phyloP scores from a whole-genome alignment of 2,329 filamentous ascomycete species.

The Neofusicoccum parvum region DNA sequence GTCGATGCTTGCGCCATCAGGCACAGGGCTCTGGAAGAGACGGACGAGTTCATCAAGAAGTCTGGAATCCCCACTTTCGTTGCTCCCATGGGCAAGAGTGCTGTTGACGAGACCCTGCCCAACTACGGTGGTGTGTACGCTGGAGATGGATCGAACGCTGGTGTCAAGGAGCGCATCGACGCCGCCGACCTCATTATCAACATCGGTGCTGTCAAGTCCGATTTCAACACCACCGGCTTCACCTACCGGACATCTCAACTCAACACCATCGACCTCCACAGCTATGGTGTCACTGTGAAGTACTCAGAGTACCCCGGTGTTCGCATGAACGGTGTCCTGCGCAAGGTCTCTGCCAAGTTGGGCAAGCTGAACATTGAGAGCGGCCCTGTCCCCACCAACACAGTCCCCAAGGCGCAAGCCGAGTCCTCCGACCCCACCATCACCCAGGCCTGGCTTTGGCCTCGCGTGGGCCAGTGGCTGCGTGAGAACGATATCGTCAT shows the following conservation, averaged over 20 bases:
- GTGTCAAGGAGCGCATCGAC: constrained; percentile 66
- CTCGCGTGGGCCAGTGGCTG: constrained; percentile 72
- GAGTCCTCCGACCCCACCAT: constrained; percentile 49
- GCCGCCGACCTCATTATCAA: constrained; percentile 70
- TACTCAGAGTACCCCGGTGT: constrained; percentile 79
- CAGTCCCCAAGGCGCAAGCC: constrained; percentile 43
- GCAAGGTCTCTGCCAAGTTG: constrained; percentile 65
- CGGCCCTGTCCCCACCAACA: constrained; percentile 58
- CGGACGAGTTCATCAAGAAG: constrained; percentile 71
- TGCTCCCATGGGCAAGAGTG: constrained; percentile 88
- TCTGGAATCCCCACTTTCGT: constrained; percentile 79
- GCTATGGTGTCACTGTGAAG: constrained; percentile 69
- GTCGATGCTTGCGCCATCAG: constrained; percentile 83
- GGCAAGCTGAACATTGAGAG: constrained; percentile 58
- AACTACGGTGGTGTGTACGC: constrained; percentile 84
- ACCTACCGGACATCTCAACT: constrained; percentile 76
- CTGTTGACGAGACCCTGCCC: constrained; percentile 73
- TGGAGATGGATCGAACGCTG: constrained; percentile 71
- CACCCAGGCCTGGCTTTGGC: constrained; percentile 77
- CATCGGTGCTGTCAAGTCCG: constrained; percentile 71
- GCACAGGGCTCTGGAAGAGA: constrained; percentile 71
- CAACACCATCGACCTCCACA: constrained; percentile 80
- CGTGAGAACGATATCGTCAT: constrained; percentile 74
- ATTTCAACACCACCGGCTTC: constrained; percentile 84
- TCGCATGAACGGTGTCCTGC: constrained; percentile 75